Percentiles rank a stretch among this genome's conserved stretches.
Conservation (phyloP, 1,139 yeast genomes). For the Kodamaea derodonti region DNA sequence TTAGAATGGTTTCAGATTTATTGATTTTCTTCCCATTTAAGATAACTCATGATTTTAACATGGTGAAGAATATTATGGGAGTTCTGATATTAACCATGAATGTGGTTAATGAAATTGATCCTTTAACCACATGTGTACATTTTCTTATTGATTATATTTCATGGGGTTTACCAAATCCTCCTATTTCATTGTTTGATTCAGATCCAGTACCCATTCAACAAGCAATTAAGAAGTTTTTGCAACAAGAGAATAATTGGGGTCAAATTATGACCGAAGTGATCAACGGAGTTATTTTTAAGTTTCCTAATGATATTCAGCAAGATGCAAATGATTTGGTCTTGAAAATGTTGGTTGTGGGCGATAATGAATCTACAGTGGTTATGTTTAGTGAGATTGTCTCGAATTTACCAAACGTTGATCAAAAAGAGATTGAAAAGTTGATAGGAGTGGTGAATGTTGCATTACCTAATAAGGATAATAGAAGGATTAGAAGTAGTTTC, state of each 20-base stretch:
- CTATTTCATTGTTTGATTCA: conserved; percentile 64
- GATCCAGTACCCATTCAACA: conserved; percentile 45
- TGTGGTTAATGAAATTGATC: conserved; percentile 62
- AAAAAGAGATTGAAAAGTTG: conserved; percentile 62
- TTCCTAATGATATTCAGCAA: conserved; percentile 65
- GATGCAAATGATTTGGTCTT: conserved; percentile 77
- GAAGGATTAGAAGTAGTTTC: conserved; percentile 67
- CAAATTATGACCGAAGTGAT: conserved; percentile 52
- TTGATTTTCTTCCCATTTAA: conserved; percentile 74
- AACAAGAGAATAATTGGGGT: conserved; percentile 53
- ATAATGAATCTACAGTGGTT: conserved; percentile 35
- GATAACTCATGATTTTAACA: conserved; percentile 52
- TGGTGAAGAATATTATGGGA: conserved; percentile 56
- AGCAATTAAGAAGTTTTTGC: conserved; percentile 37
- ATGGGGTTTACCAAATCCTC: conserved; percentile 82
- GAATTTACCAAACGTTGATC: conserved; percentile 60
- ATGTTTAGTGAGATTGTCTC: conserved; percentile 63
- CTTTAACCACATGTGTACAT: conserved; percentile 67
- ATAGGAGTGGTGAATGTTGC: conserved; percentile 56
- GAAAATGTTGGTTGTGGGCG: conserved; percentile 57
- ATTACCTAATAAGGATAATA: conserved; percentile 63
- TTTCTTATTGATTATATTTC: conserved; percentile 74
- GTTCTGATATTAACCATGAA: conserved; percentile 55
- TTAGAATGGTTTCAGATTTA: conserved; percentile 77
- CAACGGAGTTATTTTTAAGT: conserved; percentile 65